A percentile compares a stretch with the other conserved stretches of the same genome.
These are phyloP conservation scores for Plectranthus barbatus DNA, from an alignment of 257 asterid species.

Conservation along the genomic window DNA sequence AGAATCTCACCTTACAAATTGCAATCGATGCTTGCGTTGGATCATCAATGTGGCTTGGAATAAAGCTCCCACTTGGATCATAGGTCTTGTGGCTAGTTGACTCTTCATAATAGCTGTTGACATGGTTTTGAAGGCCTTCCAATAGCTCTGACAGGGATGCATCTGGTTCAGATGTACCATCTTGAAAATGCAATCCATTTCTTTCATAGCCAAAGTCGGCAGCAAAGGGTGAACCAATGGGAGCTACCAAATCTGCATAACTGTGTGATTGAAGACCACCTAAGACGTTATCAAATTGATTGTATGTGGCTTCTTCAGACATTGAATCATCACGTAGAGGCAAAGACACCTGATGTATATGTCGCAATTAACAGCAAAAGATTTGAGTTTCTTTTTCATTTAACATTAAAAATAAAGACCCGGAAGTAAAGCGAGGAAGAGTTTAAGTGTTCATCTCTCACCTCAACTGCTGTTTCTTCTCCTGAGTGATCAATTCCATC, in stretches of 20 bases:
- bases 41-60: conserved; percentile 4
- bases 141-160: conserved; percentile 51
- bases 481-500: conserved; percentile 31
- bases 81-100: conserved; percentile 13
- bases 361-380: not conserved
- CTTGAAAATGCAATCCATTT: conserved; percentile 48
- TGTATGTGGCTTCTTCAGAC: conserved; percentile 16
- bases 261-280: conserved; percentile 11
- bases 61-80: conserved; percentile 13
- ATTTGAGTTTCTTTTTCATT: conserved; percentile 2
- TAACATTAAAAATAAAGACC: not conserved
- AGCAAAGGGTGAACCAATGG: conserved; percentile 54
- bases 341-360: conserved; percentile 30
- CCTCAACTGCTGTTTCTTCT: conserved; percentile 35
- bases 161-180: conserved; percentile 68
- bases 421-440: not conserved
- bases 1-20: conserved; percentile 9
- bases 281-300: conserved; percentile 20
- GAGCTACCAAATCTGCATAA: conserved; percentile 25
- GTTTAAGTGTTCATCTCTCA: conserved; percentile 9
- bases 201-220: conserved; percentile 58
- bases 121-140: conserved; percentile 42
- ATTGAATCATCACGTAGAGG: conserved; percentile 18
- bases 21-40: conserved; percentile 12
- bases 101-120: conserved; percentile 22